Conservation (phyloP, 768 basidiomycete genomes). For the Vararia minispora region DNA sequence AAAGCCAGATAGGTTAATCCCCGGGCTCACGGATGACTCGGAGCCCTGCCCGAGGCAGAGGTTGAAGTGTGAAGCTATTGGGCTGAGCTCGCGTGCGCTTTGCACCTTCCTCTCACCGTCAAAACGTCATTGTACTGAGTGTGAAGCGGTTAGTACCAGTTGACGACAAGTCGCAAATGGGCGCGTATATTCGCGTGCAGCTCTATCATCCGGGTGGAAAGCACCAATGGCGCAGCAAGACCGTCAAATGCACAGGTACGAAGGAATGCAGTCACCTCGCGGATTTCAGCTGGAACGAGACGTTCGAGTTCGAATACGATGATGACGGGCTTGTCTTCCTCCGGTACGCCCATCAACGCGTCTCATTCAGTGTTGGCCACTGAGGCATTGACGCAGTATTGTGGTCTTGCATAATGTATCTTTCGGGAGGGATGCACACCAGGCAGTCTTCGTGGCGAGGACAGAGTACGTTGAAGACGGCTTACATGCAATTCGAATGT, state of each 20-base stretch:
- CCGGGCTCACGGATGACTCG: slow-evolving; percentile 10
- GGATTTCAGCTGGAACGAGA: slow-evolving; percentile 27
- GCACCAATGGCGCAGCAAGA: slow-evolving; percentile 33
- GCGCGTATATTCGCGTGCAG: slow-evolving; percentile 2
- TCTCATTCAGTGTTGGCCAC: not conserved
- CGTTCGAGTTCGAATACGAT: slow-evolving; percentile 39
- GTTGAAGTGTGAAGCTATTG: slow-evolving; percentile 27
- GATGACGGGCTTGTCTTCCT: slow-evolving; percentile 42
- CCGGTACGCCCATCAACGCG: slow-evolving; percentile 23
- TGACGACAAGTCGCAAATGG: not conserved
- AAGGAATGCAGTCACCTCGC: slow-evolving; percentile 21
- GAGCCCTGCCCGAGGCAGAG: slow-evolving; percentile 10
- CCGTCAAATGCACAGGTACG: slow-evolving; percentile 25
- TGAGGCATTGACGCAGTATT: slow-evolving; percentile 19
- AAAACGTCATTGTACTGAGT: not conserved
- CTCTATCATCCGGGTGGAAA: slow-evolving; percentile 25
- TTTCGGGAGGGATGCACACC: slow-evolving; percentile 31
- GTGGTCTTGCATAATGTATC: slow-evolving; percentile 27
- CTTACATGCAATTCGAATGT: slow-evolving; percentile 38
- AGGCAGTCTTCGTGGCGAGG: slow-evolving; percentile 45
- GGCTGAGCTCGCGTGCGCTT: slow-evolving; percentile 24
- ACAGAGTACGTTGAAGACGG: slow-evolving; percentile 34
- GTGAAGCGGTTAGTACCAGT: not conserved
- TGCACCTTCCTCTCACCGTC: not conserved
- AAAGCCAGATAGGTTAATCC: slow-evolving; percentile 28